Conservation (phyloP, 2,329 filamentous ascomycete species). For the Shiraia sp. region DNA sequence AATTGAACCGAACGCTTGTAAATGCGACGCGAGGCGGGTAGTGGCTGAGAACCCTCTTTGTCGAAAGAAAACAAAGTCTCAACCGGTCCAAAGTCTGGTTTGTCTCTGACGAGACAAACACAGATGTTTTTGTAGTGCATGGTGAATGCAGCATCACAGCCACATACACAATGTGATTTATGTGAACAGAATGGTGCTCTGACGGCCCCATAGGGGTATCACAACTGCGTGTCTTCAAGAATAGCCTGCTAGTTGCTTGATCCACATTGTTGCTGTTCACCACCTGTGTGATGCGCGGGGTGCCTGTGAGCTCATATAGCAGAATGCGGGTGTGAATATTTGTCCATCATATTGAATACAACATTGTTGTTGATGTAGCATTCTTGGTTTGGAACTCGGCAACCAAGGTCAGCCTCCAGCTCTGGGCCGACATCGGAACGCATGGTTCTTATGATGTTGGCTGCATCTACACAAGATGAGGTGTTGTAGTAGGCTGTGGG, state of each 20-base stretch:
- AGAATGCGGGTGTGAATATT: constrained; percentile 39
- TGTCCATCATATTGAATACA: constrained; percentile 52
- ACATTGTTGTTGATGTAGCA: constrained; percentile 49
- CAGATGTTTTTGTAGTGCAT: too few relatives aligned
- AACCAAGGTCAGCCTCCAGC: constrained; percentile 48
- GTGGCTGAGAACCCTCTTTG: too few relatives aligned
- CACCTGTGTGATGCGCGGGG: neutral
- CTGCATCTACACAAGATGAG: constrained; percentile 46
- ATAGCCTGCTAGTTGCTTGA: neutral
- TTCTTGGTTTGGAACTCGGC: constrained; percentile 39
- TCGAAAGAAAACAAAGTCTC: too few relatives aligned
- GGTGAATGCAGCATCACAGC: too few relatives aligned
- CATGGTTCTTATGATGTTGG: constrained; percentile 52
- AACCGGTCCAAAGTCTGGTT: too few relatives aligned
- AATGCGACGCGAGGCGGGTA: too few relatives aligned
- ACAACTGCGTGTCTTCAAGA: too few relatives aligned
- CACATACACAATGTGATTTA: too few relatives aligned
- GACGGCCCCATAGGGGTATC: too few relatives aligned
- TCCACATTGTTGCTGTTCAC: neutral
- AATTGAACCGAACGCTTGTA: too few relatives aligned
- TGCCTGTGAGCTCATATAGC: constrained; percentile 14
- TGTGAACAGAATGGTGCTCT: too few relatives aligned
- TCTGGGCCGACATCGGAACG: constrained; percentile 43
- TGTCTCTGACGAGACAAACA: too few relatives aligned
- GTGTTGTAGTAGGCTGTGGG: constrained; percentile 28